These are phyloP conservation scores for Tuber brumale DNA, from an alignment of 495 filamentous ascomycete species.

Conservation along the genomic window DNA sequence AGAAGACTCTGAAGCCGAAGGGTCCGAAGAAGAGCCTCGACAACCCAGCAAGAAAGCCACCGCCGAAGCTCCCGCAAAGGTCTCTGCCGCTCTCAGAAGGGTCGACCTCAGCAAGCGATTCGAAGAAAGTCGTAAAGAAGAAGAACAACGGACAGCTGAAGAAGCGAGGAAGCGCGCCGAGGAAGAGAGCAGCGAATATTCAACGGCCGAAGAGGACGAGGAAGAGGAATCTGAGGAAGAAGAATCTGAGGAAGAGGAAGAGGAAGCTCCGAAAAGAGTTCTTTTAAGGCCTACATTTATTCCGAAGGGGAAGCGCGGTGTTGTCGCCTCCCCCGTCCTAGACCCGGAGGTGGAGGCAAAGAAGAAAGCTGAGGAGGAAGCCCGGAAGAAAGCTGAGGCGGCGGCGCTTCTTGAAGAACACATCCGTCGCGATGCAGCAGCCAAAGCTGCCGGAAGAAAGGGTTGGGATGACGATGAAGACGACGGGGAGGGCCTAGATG, in stretches of 20 bases:
- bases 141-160: slow-evolving; percentile 50
- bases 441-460: slow-evolving; percentile 65
- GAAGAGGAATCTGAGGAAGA: slow-evolving; percentile 46
- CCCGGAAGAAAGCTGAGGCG: slow-evolving; percentile 57
- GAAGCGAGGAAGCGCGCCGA: slow-evolving; percentile 71
- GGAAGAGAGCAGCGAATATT: slow-evolving; percentile 44
- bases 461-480: slow-evolving; percentile 82
- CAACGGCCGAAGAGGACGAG: slow-evolving; percentile 49
- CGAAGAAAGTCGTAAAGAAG: slow-evolving; percentile 47
- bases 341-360: slow-evolving; percentile 30
- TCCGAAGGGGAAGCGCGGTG: slow-evolving; percentile 66
- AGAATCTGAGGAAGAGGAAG: slow-evolving; percentile 60
- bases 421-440: slow-evolving; percentile 69
- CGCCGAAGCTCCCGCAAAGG: slow-evolving; percentile 54
- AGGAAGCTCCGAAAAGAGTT: slow-evolving; percentile 66
- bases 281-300: slow-evolving; percentile 88
- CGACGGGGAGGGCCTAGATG: slow-evolving; percentile 69
- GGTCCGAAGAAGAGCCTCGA: slow-evolving; percentile 27
- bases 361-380: slow-evolving; percentile 55
- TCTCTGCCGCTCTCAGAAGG: slow-evolving; percentile 58
- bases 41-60: slow-evolving; percentile 46
- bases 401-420: slow-evolving; percentile 82
- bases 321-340: slow-evolving; percentile 28
- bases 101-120: slow-evolving; percentile 58
- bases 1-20: slow-evolving; percentile 56